Evolutionary conservation across 192 early-diverging fungal species (phyloP), one percentile per base, ranked within the genome.

Genomic region (Phlyctochytrium bullatum): DNA sequence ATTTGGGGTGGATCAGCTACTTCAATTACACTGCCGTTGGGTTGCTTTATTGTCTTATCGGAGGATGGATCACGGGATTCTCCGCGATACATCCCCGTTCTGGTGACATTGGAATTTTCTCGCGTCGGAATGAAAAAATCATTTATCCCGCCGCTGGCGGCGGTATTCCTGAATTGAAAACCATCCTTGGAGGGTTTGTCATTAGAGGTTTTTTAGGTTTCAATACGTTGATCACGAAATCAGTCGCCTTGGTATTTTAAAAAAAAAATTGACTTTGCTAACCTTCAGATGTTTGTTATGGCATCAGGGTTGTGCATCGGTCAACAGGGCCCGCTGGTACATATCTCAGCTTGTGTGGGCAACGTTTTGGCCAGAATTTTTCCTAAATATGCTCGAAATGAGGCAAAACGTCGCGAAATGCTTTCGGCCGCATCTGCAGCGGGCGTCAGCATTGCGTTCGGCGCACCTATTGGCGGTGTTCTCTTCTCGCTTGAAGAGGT

Each of bases 401-500:
- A 93, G 76, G 87, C 76, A 3, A 81, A 80, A 50, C 29, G 40
- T 36, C 34, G 79, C 24, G 79, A 70, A 68, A 76, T 76, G 4
- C 33, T 82, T 14, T 72, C 71, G 25, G 73, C 73, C 32, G 71
- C 71, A 25, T 24, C 23, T 63, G 91, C 93, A 0, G 93, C 95
- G 16, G 95, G 95, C n/a, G 93, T 96, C 16, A 90, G 91, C 1
- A 92, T 94, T 1, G 95, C 95, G 6, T 96, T 97, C 80, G 95
- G 94, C 1, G 89, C 92, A 28, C 94, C 95, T 0, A 97, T 96
- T 62, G 94, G 89, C 62, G 89, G 89, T 33, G 87, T 90, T 31
- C 69, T 91, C 47, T 89, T 83, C 47, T 83, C 75, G 34, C 66
- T 86, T 4, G 88, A 95, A 76, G 95, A 97, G 78, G 86, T 95